Evolutionary conservation across 805 yeast species (phyloP), one percentile per base, ranked within the genome.

Genomic region (Kodamaea leandrae): DNA sequence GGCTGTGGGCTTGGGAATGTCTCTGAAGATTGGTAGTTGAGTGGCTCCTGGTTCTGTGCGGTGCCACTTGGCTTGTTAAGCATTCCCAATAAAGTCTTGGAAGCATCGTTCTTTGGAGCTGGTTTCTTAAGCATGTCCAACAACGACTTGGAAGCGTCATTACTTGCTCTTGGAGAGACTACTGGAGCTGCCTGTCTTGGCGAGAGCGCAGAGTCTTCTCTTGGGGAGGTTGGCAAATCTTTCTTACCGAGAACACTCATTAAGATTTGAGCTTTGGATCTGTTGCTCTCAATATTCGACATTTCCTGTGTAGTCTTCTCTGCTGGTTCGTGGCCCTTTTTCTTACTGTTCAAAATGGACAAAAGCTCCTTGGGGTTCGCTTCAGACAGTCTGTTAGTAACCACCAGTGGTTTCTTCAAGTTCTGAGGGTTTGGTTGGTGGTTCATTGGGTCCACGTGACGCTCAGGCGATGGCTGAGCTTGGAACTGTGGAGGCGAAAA

Each of bases 301-400:
- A 47, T 20, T 6, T 39, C 45, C 9, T 44, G 47, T 4, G 32
- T 39, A n/a, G 36, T 33, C 18, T 44, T 52, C 10, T 29, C 30
- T 19, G 23, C 21, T 12, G 23, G 32, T 12, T 23, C 39, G 14
- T n/a, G 20, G 7, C 23, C 15, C 32, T 37, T 44, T 29, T 32
- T 42, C 19, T 43, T 41, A 23, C 57, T 61, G 26, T 65, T 70
- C 50, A 75, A 60, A 14, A 74, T 57, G 2, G 73, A 67, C 39
- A 74, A 60, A 10, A 75, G 51, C 38, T 72, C 76, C 45, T 63
- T 66, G 2, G 74, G 65, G 39, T 67, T 65, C 3, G 63, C 58
- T 32, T 54, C 60, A 12, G 54, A 48, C 4, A 58, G 46, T 36
- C 66, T 51, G 6, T 64, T 57, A 29, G 70, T 58, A 15, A 40